Percentiles rank a stretch among this genome's conserved stretches.
Evolutionary conservation across 768 basidiomycete genomes (phyloP).

Genomic region (Macrolepiota fuliginosa): DNA sequence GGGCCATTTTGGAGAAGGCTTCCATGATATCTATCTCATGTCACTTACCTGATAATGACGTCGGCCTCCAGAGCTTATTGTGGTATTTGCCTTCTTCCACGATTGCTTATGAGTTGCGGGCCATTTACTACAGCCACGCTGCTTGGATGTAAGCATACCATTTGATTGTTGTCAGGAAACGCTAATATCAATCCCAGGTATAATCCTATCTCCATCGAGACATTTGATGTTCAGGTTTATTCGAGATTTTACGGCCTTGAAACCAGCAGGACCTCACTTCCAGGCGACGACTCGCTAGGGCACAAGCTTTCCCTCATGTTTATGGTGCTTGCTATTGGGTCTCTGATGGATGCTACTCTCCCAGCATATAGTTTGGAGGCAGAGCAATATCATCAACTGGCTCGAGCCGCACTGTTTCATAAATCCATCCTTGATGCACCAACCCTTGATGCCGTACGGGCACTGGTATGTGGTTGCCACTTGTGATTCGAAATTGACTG

Average conservation of each 20-base stretch:
- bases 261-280: constrained; percentile 36
- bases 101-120: constrained; percentile 55
- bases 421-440: constrained; percentile 64
- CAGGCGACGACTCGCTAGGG: constrained; percentile 45
- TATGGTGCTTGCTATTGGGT: constrained; percentile 64
- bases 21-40: constrained; percentile 61
- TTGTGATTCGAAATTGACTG: neutral
- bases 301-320: constrained; percentile 64
- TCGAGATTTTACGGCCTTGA: constrained; percentile 47
- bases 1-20: constrained; percentile 61
- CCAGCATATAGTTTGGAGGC: constrained; percentile 63
- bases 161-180: neutral
- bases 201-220: constrained; percentile 56
- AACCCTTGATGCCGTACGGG: constrained; percentile 63
- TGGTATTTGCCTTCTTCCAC: constrained; percentile 69
- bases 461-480: constrained; percentile 48
- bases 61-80: constrained; percentile 53
- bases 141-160: constrained; percentile 57
- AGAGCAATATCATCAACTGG: constrained; percentile 66
- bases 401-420: no score
- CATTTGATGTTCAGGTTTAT: constrained; percentile 60
- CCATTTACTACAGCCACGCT: constrained; percentile 59
- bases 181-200: constrained; percentile 42
- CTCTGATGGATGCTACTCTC: constrained; percentile 53
- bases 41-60: constrained; percentile 36